Base-by-base conservation (phyloP, 192 early-diverging fungal species). In the Phlyctochytrium bullatum region DNA sequence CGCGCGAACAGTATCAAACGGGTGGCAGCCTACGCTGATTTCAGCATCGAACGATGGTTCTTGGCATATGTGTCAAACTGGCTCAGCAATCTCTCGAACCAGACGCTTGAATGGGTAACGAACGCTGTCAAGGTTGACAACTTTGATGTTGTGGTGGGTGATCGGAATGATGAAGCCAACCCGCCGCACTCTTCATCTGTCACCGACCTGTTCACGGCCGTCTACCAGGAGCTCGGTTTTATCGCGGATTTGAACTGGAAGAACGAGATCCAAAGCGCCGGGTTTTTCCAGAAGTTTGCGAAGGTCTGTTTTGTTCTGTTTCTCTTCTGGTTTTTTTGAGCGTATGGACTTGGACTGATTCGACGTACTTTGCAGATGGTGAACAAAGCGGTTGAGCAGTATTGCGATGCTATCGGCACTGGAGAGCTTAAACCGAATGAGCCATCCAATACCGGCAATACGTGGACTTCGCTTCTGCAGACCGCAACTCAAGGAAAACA, bases 21-120 rank as follows among this genome's bases (percentile, higher is more conserved):
- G 62, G 53, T 68, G 57, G 70, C 76, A 1, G 29, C 47, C 16
- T 76, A 75, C 52, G 32, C 65, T 33, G 63, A 73, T 32, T 81
- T 82, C 62, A 76, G 72, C 61, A 64, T 79, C 34, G 83, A 84
- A 62, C 64, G 76, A 3, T 84, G 83, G 83, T 83, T 84, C 57
- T 40, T 72, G 2, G 78, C 80, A 0, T 84, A 81, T 50, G 66
- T 84, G 30, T 62, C 36, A 2, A 72, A 67, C 17, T 84, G 83
- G 83, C 68, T 84, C 2, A 70, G 79, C 27, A 67, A 78, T 25
- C 63, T 83, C 17, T 52, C 64, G 17, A 52, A 56, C 12, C 71
- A 74, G 24, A 84, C 82, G 0, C 36, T 84, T n/a, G 76, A 71
- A 52, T 84, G 83, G 83, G 83, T 83, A 20, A 65, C 68, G 27